A percentile compares a stretch with the other conserved stretches of the same genome.
Conservation (phyloP, 1,284 basidiomycete species). For the Cryptococcus deneoformans region DNA sequence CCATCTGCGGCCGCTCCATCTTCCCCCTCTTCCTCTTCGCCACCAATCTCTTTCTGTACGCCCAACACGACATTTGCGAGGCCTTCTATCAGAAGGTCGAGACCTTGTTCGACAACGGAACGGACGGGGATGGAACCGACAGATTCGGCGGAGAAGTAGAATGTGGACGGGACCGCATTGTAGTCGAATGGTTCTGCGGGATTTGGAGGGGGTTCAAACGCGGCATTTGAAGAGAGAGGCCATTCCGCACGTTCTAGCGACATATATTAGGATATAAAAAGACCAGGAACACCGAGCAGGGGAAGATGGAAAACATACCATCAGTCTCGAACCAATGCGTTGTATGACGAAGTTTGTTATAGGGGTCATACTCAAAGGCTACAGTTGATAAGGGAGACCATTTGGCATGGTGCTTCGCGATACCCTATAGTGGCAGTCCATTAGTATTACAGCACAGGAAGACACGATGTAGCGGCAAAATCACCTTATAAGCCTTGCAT, state of each 20-base stretch:
- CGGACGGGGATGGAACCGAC: conserved; percentile 84
- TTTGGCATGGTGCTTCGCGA: conserved; percentile 98
- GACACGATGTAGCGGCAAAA: conserved; percentile 8
- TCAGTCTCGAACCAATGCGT: conserved; percentile 93
- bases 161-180: conserved; percentile 77
- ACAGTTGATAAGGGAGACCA: conserved; percentile 95
- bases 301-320: conserved; percentile 28
- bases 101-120: conserved; percentile 81
- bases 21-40: conserved; percentile 36
- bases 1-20: not conserved
- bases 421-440: conserved; percentile 59
- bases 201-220: conserved; percentile 73
- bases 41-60: conserved; percentile 43
- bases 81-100: conserved; percentile 75
- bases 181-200: conserved; percentile 83
- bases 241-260: conserved; percentile 63
- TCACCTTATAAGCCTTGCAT: conserved; percentile 90
- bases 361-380: conserved; percentile 96
- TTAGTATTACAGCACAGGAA: not conserved
- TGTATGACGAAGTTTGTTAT: conserved; percentile 96
- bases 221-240: conserved; percentile 75
- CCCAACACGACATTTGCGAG: conserved; percentile 70
- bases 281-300: not conserved
- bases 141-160: conserved; percentile 89
- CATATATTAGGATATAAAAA: too few species aligned